Evolutionary conservation across 2,329 filamentous ascomycete species (phyloP), one percentile per base, ranked within the genome.

Genomic region (Scopulariopsis brevicaulis): DNA sequence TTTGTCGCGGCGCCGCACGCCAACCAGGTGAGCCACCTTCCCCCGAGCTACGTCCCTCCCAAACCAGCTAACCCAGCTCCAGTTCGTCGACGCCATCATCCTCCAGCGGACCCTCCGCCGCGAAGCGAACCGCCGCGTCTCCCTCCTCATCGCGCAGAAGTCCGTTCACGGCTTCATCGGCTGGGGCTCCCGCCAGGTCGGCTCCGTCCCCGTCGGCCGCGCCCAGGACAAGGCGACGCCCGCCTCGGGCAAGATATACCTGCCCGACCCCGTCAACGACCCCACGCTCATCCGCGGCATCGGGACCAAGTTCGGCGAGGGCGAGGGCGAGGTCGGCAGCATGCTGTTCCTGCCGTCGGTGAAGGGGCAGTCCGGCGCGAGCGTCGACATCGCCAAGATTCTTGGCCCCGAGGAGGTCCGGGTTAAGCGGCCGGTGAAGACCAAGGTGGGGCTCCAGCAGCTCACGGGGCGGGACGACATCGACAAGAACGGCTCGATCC

Each of bases 1-100:
- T 94, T 99, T 67, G 94, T 99, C 64, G 94, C 92, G 52, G 94
- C 93, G 58, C 94, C 94, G 63, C 94, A 99, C 77, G 93, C 93
- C 60, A 99, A 99, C 71, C 90, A 94, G 82, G 87, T 90, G 74
- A 60, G 78, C 71, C 28, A 32, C 37, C 37, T 62, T 64, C 56
- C 63, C 63, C 7, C 34, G 18, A 54, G 51, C 22, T 35, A 8
- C 18, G 37, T 51, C 53, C 32, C 57, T 24, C 43, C 35, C 54
- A n/a, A 3, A 11, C 20, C 24, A 50, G 5, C 57, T 55, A 43
- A 56, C 48, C 54, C 25, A n/a, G 22, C 12, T 54, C 59, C 68
- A 96, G 86, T 99, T 99, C 65, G 92, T 97, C 68, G 94, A 99
- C 68, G 93, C 91, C 57, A 81, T 99, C 56, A 88, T 97, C 64